Evolutionary conservation across 78 protist genomes (phyloP).

Genomic region (Dictyostelium citrinum): DNA sequence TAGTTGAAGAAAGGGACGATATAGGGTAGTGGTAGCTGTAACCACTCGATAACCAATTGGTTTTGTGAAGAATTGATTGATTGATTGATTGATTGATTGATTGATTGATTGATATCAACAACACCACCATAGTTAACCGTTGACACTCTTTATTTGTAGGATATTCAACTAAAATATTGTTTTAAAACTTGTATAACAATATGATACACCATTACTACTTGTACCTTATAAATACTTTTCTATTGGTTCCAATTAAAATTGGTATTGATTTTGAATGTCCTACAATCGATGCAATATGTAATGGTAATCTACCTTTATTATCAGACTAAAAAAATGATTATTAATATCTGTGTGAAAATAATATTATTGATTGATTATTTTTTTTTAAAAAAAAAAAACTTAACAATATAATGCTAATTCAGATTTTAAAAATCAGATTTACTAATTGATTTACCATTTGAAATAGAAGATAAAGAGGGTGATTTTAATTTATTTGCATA

Average conservation of each 20-base stretch:
- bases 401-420: constrained; percentile 30
- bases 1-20: too few species aligned
- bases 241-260: constrained; percentile 12
- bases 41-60: too few species aligned
- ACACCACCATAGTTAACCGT: too few species aligned
- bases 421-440: constrained; percentile 8
- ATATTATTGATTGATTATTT: too few species aligned
- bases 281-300: constrained; percentile 39
- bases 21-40: too few species aligned
- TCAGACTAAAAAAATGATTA: background rate
- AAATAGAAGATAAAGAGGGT: background rate
- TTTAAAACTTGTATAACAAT: too few species aligned
- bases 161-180: too few species aligned
- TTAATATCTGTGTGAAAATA: background rate
- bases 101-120: too few species aligned
- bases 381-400: background rate
- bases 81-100: too few species aligned
- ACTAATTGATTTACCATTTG: background rate
- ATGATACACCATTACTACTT: too few species aligned
- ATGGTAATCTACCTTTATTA: constrained; percentile 64
- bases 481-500: constrained; percentile 32
- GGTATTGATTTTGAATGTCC: constrained; percentile 38
- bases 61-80: too few species aligned
- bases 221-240: background rate
- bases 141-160: too few species aligned